phyloP scores from a whole-genome alignment of 2,329 filamentous ascomycete genomes.

The Epichloe bromicola region DNA sequence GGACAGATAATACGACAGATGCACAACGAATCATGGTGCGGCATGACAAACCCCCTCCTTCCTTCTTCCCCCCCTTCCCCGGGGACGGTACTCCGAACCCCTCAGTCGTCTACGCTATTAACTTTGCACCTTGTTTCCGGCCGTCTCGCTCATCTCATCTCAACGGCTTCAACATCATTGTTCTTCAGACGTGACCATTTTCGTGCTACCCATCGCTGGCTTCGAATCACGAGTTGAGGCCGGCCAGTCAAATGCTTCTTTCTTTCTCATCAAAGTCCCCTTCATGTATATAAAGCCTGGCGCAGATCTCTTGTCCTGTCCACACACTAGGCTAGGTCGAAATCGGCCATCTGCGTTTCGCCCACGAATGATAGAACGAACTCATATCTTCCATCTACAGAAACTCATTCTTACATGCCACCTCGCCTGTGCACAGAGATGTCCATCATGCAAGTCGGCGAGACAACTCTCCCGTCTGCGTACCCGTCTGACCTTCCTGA shows the following conservation, averaged over 20 bases:
- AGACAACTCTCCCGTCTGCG: background rate
- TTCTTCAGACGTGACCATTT: background rate
- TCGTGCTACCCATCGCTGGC: background rate
- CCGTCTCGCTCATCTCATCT: background rate
- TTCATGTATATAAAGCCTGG: background rate
- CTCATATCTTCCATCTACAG: background rate
- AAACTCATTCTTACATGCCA: background rate
- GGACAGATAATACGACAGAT: background rate
- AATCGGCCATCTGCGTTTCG: too few relatives aligned
- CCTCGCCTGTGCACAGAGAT: background rate
- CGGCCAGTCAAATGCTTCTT: background rate
- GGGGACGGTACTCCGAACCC: background rate
- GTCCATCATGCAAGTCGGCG: background rate
- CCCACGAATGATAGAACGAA: too few relatives aligned
- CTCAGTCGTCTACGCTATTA: too few relatives aligned
- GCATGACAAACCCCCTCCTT: background rate
- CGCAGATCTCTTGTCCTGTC: background rate
- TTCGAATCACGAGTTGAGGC: background rate
- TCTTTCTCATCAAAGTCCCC: too few relatives aligned
- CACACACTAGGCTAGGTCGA: background rate
- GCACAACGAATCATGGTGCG: too few relatives aligned
- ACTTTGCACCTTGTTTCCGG: background rate
- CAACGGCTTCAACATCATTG: background rate
- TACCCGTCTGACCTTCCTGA: constrained; percentile 26
- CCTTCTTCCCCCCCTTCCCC: background rate